phyloP scores from a whole-genome alignment of 23 red algal species.

The Cyanidiococcus yangmingshanensis region DNA sequence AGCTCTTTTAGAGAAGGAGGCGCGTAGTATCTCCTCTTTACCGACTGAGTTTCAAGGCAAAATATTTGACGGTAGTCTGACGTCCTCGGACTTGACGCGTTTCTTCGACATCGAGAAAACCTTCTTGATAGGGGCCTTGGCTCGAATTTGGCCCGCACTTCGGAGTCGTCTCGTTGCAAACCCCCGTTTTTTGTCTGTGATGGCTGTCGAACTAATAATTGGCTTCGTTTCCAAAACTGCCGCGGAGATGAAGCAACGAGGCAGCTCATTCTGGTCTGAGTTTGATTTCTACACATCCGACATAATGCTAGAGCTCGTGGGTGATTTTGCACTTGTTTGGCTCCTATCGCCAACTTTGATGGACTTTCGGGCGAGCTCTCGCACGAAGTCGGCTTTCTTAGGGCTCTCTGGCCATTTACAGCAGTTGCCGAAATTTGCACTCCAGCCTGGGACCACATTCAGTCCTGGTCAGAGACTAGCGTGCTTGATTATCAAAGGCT shows the following conservation, averaged over 20 bases:
- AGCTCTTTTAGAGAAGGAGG: background rate
- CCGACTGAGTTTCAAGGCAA: background rate
- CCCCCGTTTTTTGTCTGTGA: conserved; percentile 36
- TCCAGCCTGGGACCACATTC: conserved; percentile 40
- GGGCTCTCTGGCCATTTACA: conserved; percentile 1
- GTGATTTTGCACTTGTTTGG: conserved; percentile 88
- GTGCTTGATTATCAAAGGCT: conserved; percentile 45
- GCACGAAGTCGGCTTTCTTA: background rate
- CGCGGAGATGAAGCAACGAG: conserved; percentile 56
- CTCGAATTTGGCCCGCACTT: conserved; percentile 43
- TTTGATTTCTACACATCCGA: conserved; percentile 89
- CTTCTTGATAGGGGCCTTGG: background rate
- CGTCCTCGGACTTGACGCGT: background rate
- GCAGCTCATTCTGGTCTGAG: conserved; percentile 67
- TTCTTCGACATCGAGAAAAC: background rate
- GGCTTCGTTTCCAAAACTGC: conserved; percentile 71
- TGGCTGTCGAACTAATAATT: conserved; percentile 66
- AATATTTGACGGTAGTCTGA: background rate
- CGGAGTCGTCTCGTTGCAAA: conserved; percentile 54
- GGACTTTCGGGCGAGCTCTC: background rate
- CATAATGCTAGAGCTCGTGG: conserved; percentile 74
- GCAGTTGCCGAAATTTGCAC: conserved; percentile 47
- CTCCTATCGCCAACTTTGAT: conserved; percentile 62
- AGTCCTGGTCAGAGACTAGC: conserved; percentile 29
- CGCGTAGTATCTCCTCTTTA: background rate